phyloP scores from a whole-genome alignment of 31 red algal genomes.

The Asparagopsis taxiformis region DNA sequence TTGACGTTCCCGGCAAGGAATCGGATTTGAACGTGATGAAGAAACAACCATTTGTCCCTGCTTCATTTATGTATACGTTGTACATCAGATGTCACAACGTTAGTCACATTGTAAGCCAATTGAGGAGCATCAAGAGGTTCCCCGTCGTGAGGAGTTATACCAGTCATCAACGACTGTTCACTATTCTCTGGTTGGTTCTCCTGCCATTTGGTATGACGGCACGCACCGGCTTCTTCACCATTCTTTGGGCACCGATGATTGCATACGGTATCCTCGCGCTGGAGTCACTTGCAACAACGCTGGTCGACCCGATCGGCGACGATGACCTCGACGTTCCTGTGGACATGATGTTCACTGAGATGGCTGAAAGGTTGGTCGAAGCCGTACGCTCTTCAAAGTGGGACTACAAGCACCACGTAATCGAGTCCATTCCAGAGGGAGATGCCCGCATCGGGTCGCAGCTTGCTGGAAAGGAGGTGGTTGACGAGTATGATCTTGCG shows the following conservation, averaged over 20 bases:
- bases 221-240: no score
- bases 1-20: slow-evolving; percentile 1
- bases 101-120: slow-evolving; percentile 6
- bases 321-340: slow-evolving; percentile 40
- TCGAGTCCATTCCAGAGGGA: not conserved
- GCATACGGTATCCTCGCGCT: no score
- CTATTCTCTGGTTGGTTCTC: slow-evolving; percentile 23
- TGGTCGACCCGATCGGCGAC: slow-evolving; percentile 39
- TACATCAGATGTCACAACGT: not conserved
- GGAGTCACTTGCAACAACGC: slow-evolving; percentile 24
- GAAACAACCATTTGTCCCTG: not conserved
- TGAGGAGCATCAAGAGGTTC: slow-evolving; percentile 27
- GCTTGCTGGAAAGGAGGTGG: not conserved
- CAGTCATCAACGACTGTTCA: slow-evolving; percentile 36
- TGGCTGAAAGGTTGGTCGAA: no score
- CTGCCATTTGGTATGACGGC: slow-evolving; percentile 43
- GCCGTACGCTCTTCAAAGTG: slow-evolving; percentile 14
- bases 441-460: slow-evolving; percentile 10
- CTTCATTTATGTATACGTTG: not conserved
- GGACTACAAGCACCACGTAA: not conserved
- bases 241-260: slow-evolving; percentile 42
- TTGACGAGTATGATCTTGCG: slow-evolving; percentile 17
- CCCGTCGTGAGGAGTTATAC: slow-evolving; percentile 42
- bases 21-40: not conserved
- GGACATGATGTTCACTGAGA: slow-evolving; percentile 7